phyloP scores from a whole-genome alignment of 1,139 yeast genomes.

The Magnusiomyces tetraspermus region DNA sequence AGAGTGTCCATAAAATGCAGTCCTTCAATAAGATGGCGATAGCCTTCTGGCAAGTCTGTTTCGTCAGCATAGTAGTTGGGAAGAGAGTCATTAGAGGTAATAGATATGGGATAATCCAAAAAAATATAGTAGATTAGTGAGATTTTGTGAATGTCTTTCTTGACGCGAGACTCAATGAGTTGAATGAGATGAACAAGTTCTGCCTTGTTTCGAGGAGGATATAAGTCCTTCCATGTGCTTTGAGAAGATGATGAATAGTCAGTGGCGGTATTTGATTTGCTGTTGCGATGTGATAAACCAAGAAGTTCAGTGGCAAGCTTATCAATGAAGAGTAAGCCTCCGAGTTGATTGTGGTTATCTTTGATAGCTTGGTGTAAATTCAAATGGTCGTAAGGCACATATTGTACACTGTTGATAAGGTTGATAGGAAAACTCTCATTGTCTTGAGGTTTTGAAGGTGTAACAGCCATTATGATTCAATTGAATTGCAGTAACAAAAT shows the following conservation, averaged over 20 bases:
- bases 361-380: constrained; percentile 10
- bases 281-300: constrained; percentile 6
- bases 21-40: constrained; percentile 21
- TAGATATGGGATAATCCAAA: constrained; percentile 22
- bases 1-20: constrained; percentile 22
- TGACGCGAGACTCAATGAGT: constrained; percentile 1
- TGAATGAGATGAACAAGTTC: constrained; percentile 6
- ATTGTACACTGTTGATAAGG: constrained; percentile 20
- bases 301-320: constrained; percentile 19
- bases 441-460: not conserved
- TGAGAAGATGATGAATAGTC: not conserved
- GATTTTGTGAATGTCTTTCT: constrained; percentile 4
- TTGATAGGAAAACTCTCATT: constrained; percentile 24
- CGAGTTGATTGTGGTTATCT: constrained; percentile 14
- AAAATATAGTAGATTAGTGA: constrained; percentile 26
- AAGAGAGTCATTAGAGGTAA: constrained; percentile 17
- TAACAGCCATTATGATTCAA: too few species aligned
- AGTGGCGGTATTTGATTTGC: not conserved
- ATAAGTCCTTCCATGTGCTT: constrained; percentile 1
- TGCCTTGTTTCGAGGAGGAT: constrained; percentile 7
- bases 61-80: constrained; percentile 28
- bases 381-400: constrained; percentile 20
- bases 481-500: too few species aligned
- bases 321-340: constrained; percentile 23
- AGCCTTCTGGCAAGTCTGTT: constrained; percentile 23